These are phyloP conservation scores for Hirsutella rhossiliensis DNA, from an alignment of 2,329 filamentous ascomycete genomes.

Conservation along the genomic window DNA sequence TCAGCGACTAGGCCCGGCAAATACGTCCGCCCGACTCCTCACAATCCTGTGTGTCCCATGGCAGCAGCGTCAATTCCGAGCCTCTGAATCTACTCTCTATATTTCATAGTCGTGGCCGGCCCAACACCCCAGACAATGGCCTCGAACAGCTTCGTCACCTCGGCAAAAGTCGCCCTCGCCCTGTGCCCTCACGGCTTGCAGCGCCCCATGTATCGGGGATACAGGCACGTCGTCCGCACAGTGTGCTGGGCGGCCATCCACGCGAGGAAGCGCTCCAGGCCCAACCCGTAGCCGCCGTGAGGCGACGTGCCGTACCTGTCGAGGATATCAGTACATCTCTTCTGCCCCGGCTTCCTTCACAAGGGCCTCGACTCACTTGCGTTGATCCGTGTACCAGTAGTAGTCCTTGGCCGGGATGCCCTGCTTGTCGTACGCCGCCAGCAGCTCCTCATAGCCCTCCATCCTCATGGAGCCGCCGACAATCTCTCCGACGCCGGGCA, in stretches of 20 bases:
- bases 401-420: slow-evolving; percentile 76
- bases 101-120: too few relatives aligned
- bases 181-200: slow-evolving; percentile 51
- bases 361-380: slow-evolving; percentile 41
- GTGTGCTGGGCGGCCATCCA: slow-evolving; percentile 53
- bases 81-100: too few relatives aligned
- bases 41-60: too few relatives aligned
- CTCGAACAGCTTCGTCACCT: neutral
- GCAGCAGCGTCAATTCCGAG: too few relatives aligned
- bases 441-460: slow-evolving; percentile 78
- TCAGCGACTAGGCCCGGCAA: too few relatives aligned
- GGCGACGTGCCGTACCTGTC: slow-evolving; percentile 67
- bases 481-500: slow-evolving; percentile 96
- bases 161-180: neutral
- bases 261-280: slow-evolving; percentile 39
- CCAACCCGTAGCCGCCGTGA: slow-evolving; percentile 87
- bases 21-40: too few relatives aligned
- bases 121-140: too few relatives aligned
- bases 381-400: slow-evolving; percentile 98
- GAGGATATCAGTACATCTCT: neutral
- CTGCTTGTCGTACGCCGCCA: slow-evolving; percentile 78
- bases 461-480: slow-evolving; percentile 96
- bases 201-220: slow-evolving; percentile 68
- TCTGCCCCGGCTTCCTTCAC: neutral
- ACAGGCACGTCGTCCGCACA: slow-evolving; percentile 56